These are phyloP conservation scores for Fusarium brachygibbosum DNA, from an alignment of 2,329 filamentous ascomycete species.

Conservation along the genomic window DNA sequence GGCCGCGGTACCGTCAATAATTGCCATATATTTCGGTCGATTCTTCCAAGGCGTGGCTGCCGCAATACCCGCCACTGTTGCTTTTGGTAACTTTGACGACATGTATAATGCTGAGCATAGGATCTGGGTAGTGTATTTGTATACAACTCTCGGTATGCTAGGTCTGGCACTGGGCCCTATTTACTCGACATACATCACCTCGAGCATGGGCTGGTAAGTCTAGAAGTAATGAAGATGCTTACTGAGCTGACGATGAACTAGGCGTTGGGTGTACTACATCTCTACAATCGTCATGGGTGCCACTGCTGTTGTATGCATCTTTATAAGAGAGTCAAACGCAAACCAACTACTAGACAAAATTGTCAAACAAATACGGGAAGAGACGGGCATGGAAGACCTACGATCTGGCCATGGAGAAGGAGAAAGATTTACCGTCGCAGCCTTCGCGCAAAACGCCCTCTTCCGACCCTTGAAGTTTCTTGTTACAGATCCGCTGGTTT, in stretches of 20 bases:
- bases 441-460: slow-evolving; percentile 4
- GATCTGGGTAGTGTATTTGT: slow-evolving; percentile 20
- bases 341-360: slow-evolving; percentile 11
- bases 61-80: slow-evolving; percentile 12
- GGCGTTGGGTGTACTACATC: slow-evolving; percentile 26
- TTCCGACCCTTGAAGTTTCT: slow-evolving; percentile 22
- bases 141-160: slow-evolving; percentile 20
- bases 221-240: fast-evolving
- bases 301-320: slow-evolving; percentile 12
- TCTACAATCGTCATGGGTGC: slow-evolving; percentile 5
- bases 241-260: not conserved
- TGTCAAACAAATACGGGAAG: not conserved
- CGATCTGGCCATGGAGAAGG: not conserved
- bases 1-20: slow-evolving; percentile 2
- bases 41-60: slow-evolving; percentile 8
- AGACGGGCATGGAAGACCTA: slow-evolving; percentile 2
- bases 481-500: slow-evolving; percentile 4
- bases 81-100: slow-evolving; percentile 15
- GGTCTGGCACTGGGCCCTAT: slow-evolving; percentile 9
- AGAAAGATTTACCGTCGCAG: not conserved
- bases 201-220: slow-evolving; percentile 17
- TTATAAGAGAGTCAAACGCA: slow-evolving; percentile 18
- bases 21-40: slow-evolving; percentile 1
- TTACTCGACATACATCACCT: slow-evolving; percentile 3
- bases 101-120: slow-evolving; percentile 18